Evolutionary conservation across 78 protist species (phyloP).

Genomic region (Dictyostelium citrinum): DNA sequence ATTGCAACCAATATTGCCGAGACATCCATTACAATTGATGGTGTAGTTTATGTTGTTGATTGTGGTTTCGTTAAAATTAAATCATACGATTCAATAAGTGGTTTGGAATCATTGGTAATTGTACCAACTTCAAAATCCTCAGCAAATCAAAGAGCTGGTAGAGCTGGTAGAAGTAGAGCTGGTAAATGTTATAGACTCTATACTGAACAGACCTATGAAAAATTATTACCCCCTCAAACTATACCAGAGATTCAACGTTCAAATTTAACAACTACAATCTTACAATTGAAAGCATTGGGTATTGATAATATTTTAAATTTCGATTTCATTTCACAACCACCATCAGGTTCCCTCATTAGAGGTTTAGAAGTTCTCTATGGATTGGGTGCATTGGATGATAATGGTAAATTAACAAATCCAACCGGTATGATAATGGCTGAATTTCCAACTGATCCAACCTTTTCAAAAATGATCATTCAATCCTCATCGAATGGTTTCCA

Average conservation of each 20-base stretch:
- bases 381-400: slow-evolving; percentile 88
- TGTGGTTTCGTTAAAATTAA: slow-evolving; percentile 91
- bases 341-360: slow-evolving; percentile 40
- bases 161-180: slow-evolving; percentile 95
- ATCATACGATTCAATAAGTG: slow-evolving; percentile 83
- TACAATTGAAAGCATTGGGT: slow-evolving; percentile 91
- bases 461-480: slow-evolving; percentile 75
- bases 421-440: slow-evolving; percentile 88
- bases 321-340: slow-evolving; percentile 92
- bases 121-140: slow-evolving; percentile 82
- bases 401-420: slow-evolving; percentile 78
- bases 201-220: slow-evolving; percentile 30
- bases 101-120: slow-evolving; percentile 95
- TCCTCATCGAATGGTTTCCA: slow-evolving; percentile 61
- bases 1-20: slow-evolving; percentile 97
- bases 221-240: slow-evolving; percentile 4
- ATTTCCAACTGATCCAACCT: slow-evolving; percentile 86
- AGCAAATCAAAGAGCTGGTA: slow-evolving; percentile 94
- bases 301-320: slow-evolving; percentile 89
- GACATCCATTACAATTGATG: slow-evolving; percentile 96
- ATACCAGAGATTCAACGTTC: slow-evolving; percentile 92
- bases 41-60: slow-evolving; percentile 95
- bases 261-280: slow-evolving; percentile 79
- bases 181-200: slow-evolving; percentile 81
- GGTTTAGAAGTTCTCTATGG: slow-evolving; percentile 84